phyloP scores from a whole-genome alignment of 2,329 filamentous ascomycete species.

The Huntiella abstrusa region DNA sequence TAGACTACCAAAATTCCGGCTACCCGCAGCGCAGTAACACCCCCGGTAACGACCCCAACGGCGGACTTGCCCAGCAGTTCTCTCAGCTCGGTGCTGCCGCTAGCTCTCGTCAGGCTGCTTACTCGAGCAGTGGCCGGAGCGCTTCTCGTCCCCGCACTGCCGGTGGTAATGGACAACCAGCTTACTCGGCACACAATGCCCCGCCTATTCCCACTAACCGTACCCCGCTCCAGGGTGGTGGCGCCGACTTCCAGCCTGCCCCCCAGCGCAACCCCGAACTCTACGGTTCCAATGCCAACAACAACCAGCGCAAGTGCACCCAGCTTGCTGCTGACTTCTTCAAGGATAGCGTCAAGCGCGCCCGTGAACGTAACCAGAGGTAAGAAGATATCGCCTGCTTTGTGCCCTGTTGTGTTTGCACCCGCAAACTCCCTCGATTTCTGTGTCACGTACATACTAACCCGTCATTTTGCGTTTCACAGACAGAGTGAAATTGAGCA shows the following conservation, averaged over 20 bases:
- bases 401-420: background rate
- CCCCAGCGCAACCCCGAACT: constrained; percentile 79
- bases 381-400: constrained; percentile 20
- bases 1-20: constrained; percentile 28
- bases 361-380: constrained; percentile 87
- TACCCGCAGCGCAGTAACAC: constrained; percentile 37
- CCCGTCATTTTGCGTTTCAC: constrained; percentile 7
- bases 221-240: constrained; percentile 25
- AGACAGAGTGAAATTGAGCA: constrained; percentile 87
- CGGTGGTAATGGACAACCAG: constrained; percentile 44
- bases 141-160: constrained; percentile 69
- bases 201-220: constrained; percentile 45
- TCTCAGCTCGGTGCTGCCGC: constrained; percentile 66
- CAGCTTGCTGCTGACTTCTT: constrained; percentile 77
- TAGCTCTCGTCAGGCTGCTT: constrained; percentile 36
- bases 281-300: constrained; percentile 43
- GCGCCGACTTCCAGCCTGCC: constrained; percentile 56
- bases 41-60: constrained; percentile 63
- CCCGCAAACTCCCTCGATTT: background rate
- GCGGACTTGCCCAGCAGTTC: constrained; percentile 85
- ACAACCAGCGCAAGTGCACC: constrained; percentile 52
- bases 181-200: constrained; percentile 45
- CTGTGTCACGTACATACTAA: constrained; percentile 2
- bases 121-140: constrained; percentile 44
- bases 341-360: constrained; percentile 94